A percentile compares a stretch with the other conserved stretches of the same genome.
phyloP scores from a whole-genome alignment of 495 filamentous ascomycete genomes.

The Talaromyces wortmannii region DNA sequence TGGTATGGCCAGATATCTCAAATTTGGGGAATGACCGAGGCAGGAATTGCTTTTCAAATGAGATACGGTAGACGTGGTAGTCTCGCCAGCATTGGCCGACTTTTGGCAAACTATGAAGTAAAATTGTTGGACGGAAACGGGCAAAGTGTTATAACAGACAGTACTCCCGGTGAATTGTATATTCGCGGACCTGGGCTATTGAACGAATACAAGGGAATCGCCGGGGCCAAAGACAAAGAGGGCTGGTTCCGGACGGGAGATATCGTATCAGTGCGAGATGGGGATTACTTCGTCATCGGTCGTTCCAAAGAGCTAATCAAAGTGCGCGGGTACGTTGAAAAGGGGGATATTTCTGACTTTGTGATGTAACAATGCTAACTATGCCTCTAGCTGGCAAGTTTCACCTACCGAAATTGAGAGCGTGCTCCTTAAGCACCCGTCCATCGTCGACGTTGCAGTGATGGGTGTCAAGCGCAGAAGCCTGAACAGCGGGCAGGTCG shows the following conservation, averaged over 20 bases:
- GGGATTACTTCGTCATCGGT: constrained; percentile 66
- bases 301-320: constrained; percentile 76
- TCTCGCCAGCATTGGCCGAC: constrained; percentile 28
- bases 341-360: neutral
- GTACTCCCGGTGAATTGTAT: constrained; percentile 26
- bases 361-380: constrained; percentile 45
- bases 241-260: constrained; percentile 80
- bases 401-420: constrained; percentile 42
- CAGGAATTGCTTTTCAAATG: constrained; percentile 47
- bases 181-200: constrained; percentile 29
- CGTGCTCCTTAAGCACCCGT: constrained; percentile 29
- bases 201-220: constrained; percentile 31
- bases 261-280: constrained; percentile 53
- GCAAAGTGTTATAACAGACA: constrained; percentile 13
- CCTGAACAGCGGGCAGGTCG: constrained; percentile 31
- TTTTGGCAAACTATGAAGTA: constrained; percentile 3
- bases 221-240: constrained; percentile 38
- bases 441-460: constrained; percentile 36
- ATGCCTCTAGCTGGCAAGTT: constrained; percentile 19
- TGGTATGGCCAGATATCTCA: constrained; percentile 27
- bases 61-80: constrained; percentile 31
- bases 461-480: constrained; percentile 31
- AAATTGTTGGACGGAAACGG: constrained; percentile 11
- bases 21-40: constrained; percentile 43
- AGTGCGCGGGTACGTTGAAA: constrained; percentile 38